Percentiles rank a stretch among this genome's conserved stretches.
These are phyloP conservation scores for Saccharum spontaneum DNA, from an alignment of 176 grass and related monocot species.

Conservation along the genomic window DNA sequence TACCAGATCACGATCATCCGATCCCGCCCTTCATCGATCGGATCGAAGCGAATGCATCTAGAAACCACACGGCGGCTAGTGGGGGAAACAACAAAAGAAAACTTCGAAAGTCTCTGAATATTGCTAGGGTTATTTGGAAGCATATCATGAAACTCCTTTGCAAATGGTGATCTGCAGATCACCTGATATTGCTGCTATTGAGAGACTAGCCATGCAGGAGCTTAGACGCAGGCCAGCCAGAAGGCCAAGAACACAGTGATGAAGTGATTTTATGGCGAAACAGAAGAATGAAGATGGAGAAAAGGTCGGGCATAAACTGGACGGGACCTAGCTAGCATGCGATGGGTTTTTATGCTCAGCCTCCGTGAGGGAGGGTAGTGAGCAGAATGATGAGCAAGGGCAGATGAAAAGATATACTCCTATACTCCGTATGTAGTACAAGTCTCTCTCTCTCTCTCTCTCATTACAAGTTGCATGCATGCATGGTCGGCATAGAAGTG, in stretches of 20 bases:
- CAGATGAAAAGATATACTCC: slow-evolving; percentile 50
- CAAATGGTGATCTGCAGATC: too few relatives aligned
- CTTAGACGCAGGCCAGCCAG: too few relatives aligned
- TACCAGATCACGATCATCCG: slow-evolving; percentile 3
- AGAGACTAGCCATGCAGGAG: too few relatives aligned
- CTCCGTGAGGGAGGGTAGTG: slow-evolving; percentile 57
- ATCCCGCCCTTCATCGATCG: neutral
- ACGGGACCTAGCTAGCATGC: slow-evolving; percentile 23
- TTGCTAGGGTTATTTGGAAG: too few relatives aligned
- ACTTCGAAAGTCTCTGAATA: neutral
- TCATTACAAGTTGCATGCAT: slow-evolving; percentile 26
- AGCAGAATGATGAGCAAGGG: slow-evolving; percentile 26
- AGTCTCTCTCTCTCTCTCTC: slow-evolving; percentile 5
- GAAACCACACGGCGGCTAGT: neutral
- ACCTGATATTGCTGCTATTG: too few relatives aligned
- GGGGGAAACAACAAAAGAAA: neutral
- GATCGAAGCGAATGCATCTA: neutral
- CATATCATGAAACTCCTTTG: too few relatives aligned
- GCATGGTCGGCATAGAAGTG: slow-evolving; percentile 33
- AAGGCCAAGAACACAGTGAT: neutral
- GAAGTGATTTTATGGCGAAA: neutral
- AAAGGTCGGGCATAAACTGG: slow-evolving; percentile 28
- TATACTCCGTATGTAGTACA: neutral
- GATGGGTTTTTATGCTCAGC: slow-evolving; percentile 42
- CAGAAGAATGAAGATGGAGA: neutral